phyloP scores from a whole-genome alignment of 2,329 filamentous ascomycete species.

The Sphaerulina vaccinii region DNA sequence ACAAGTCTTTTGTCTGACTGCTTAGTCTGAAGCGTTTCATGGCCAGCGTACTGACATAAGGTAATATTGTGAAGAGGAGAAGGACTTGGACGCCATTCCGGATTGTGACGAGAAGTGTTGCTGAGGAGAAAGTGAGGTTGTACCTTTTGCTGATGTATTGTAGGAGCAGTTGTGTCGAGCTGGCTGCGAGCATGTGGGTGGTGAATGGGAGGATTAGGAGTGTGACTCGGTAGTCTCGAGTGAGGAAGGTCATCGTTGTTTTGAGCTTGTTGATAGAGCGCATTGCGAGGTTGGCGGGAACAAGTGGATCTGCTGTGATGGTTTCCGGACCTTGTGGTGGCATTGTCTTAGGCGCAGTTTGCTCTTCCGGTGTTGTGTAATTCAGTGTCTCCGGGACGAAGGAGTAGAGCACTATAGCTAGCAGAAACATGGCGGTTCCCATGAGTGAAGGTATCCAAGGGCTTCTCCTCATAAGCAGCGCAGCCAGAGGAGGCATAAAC shows the following conservation, averaged over 20 bases:
- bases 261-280: conserved; percentile 15
- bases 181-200: conserved; percentile 31
- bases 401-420: conserved; percentile 22
- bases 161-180: conserved; percentile 41
- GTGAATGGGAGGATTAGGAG: conserved; percentile 33
- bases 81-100: conserved; percentile 32
- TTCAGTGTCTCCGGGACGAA: conserved; percentile 38
- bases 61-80: conserved; percentile 36
- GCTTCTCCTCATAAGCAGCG: conserved; percentile 37
- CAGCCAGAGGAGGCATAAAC: conserved; percentile 35
- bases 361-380: conserved; percentile 18
- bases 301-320: not conserved
- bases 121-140: conserved; percentile 44
- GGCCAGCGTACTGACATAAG: conserved; percentile 29
- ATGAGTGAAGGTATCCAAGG: conserved; percentile 37
- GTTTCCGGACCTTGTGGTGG: not conserved
- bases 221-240: conserved; percentile 35
- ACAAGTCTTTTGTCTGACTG: conserved; percentile 34
- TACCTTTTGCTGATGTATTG: conserved; percentile 57
- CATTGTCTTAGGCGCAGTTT: not conserved
- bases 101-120: conserved; percentile 37
- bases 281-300: not conserved
- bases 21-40: conserved; percentile 25
- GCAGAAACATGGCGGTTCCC: conserved; percentile 24
- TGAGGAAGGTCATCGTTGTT: conserved; percentile 32